Conservation (phyloP, 2,329 filamentous ascomycete species). For the Fusarium ramigenum region DNA sequence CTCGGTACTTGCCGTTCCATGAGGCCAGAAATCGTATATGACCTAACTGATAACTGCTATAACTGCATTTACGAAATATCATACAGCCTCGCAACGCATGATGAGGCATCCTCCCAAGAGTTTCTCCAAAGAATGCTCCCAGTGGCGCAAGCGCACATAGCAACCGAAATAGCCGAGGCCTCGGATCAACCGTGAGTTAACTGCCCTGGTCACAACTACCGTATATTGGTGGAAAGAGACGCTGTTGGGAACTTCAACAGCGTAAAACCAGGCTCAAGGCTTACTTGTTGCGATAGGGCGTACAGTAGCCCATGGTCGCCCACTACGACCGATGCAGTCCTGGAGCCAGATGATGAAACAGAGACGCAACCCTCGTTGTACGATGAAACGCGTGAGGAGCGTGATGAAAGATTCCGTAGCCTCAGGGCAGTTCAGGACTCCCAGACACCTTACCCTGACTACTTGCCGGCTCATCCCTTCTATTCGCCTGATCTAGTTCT, state of each 20-base stretch:
- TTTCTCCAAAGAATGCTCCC: background rate
- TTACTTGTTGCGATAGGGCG: background rate
- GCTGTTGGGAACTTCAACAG: background rate
- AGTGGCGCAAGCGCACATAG: background rate
- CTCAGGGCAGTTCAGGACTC: background rate
- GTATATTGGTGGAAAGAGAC: background rate
- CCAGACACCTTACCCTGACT: background rate
- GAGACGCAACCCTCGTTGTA: background rate
- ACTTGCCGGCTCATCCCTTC: background rate
- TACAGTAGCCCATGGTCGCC: background rate
- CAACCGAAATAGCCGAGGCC: background rate
- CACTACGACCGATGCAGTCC: background rate
- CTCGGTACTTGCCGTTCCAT: background rate
- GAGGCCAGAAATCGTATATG: background rate
- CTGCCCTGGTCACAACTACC: background rate
- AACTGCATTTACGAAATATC: background rate
- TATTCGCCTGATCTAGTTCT: background rate
- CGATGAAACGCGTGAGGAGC: background rate
- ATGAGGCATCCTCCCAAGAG: background rate
- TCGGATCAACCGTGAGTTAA: background rate
- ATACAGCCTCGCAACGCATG: background rate
- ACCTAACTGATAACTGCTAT: background rate
- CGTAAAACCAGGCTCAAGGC: background rate
- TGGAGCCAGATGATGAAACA: background rate
- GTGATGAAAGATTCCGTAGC: background rate